These are phyloP conservation scores for Aspergillus novoparasiticus DNA, from an alignment of 2,329 filamentous ascomycete species.

Conservation along the genomic window DNA sequence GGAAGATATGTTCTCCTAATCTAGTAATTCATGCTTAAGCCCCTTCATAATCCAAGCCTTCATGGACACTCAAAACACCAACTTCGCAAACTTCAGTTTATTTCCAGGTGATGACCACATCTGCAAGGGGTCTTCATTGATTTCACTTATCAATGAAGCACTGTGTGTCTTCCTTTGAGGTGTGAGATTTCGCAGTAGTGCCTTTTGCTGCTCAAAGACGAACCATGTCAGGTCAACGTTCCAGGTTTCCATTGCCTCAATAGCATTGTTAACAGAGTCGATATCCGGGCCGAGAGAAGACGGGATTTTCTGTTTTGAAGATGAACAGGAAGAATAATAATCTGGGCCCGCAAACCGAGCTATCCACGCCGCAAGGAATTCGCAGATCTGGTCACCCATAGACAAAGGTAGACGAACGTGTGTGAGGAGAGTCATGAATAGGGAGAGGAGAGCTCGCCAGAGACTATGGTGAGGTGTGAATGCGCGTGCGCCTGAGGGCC, in stretches of 20 bases:
- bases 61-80: slow-evolving; percentile 23
- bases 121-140: slow-evolving; percentile 12
- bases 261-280: slow-evolving; percentile 31
- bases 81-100: slow-evolving; percentile 38
- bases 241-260: slow-evolving; percentile 45
- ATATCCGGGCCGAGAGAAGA: slow-evolving; percentile 15
- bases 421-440: slow-evolving; percentile 44
- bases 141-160: slow-evolving; percentile 11
- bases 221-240: slow-evolving; percentile 47
- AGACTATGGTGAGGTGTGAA: slow-evolving; percentile 44
- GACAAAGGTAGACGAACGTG: slow-evolving; percentile 43
- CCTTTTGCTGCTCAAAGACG: slow-evolving; percentile 33
- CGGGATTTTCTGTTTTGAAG: not conserved
- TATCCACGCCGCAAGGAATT: slow-evolving; percentile 41
- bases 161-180: slow-evolving; percentile 31
- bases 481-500: slow-evolving; percentile 25
- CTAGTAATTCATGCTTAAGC: not conserved
- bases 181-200: slow-evolving; percentile 8
- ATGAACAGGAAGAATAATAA: slow-evolving; percentile 31
- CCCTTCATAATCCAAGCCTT: not conserved
- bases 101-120: slow-evolving; percentile 27
- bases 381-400: slow-evolving; percentile 45
- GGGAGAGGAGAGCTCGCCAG: slow-evolving; percentile 39
- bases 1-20: not conserved
- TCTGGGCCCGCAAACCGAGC: slow-evolving; percentile 35